Evolutionary conservation across 2,329 filamentous ascomycete genomes (phyloP).

Genomic region (Amylocarpus encephaloides): DNA sequence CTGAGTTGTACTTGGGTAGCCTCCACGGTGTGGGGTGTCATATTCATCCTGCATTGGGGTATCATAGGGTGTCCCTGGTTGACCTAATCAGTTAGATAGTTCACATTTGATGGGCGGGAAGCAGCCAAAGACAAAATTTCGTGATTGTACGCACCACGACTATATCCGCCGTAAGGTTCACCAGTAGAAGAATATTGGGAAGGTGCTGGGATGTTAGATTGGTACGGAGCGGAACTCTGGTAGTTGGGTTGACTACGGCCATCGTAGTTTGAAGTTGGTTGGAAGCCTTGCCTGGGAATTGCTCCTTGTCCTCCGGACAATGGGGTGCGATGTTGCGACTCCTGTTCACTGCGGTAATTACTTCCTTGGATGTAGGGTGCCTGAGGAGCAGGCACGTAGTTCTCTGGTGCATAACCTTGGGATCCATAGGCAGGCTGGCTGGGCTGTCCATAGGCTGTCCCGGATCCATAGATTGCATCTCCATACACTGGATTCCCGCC

Average conservation of each 20-base stretch:
- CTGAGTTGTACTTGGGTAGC: slow-evolving; percentile 5
- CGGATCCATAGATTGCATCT: slow-evolving; percentile 12
- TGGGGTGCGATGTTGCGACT: not conserved
- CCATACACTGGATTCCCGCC: slow-evolving; percentile 18
- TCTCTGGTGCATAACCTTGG: slow-evolving; percentile 27
- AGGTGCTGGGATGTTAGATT: slow-evolving; percentile 34
- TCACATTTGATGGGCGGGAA: slow-evolving; percentile 15
- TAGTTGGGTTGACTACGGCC: not conserved
- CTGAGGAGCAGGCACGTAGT: slow-evolving; percentile 3
- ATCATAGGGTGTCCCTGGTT: slow-evolving; percentile 23
- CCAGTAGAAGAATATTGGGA: slow-evolving; percentile 34
- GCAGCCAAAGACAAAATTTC: slow-evolving; percentile 16
- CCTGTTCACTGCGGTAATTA: too few relatives aligned
- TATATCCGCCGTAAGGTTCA: slow-evolving; percentile 44
- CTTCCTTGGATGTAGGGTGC: not conserved
- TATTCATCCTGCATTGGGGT: slow-evolving; percentile 19
- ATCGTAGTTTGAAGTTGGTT: slow-evolving; percentile 6
- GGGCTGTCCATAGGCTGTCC: not conserved
- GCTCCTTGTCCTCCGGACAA: too few relatives aligned
- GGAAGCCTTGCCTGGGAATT: not conserved
- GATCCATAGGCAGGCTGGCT: slow-evolving; percentile 19
- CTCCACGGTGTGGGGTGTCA: slow-evolving; percentile 17
- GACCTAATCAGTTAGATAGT: slow-evolving; percentile 31
- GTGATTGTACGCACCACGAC: slow-evolving; percentile 52
- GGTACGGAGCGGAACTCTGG: slow-evolving; percentile 25